Base-by-base conservation (phyloP, 805 yeast species). In the Ogataea methanolica region DNA sequence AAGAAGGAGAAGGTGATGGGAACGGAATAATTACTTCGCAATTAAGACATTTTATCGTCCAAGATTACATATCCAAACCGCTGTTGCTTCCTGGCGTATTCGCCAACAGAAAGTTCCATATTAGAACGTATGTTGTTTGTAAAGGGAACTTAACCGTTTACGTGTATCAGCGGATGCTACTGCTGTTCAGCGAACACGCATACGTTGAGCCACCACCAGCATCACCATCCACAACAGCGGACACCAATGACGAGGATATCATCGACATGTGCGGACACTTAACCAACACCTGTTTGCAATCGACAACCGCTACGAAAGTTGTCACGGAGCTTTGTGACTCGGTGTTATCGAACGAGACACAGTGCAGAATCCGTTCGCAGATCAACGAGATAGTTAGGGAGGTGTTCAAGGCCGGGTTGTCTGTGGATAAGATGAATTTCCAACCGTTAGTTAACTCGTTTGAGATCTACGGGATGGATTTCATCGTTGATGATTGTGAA, bases 251-350 rank as follows among this genome's bases (percentile, higher is more conserved):
- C 6, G 38, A 17, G 2, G 38, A 36, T 12, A 58, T 64, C 6
- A 66, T 74, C 6, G 70, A 74, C 33, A 74, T 88, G 66, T 72
- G 72, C 1, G 89, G 94, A 2, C 99, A 94, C 63, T 73, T 94
- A 54, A 94, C 99, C 15, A 94, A 94, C 61, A 94, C 99, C 0
- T 94, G 99, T 69, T 67, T 90, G 34, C 98, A 92, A 66, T 70
- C 67, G 21, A 57, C 61, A 17, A 61, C 67, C 7, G 61, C 55
- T 22, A 59, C 59, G 19, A 53, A 58, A 17, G 55, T 65, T 6
- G 97, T 91, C 31, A 80, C 76, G 33, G 85, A 83, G 52, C 83
- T 91, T 54, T 78, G 80, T 69, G 62, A 73, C 2, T 67, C 88
- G 38, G 50, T 63, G 41, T 46, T 82, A 2, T 35, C 65, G 1